These are phyloP conservation scores for Kuraishia capsulata DNA, from an alignment of 805 yeast species.

Conservation along the genomic window DNA sequence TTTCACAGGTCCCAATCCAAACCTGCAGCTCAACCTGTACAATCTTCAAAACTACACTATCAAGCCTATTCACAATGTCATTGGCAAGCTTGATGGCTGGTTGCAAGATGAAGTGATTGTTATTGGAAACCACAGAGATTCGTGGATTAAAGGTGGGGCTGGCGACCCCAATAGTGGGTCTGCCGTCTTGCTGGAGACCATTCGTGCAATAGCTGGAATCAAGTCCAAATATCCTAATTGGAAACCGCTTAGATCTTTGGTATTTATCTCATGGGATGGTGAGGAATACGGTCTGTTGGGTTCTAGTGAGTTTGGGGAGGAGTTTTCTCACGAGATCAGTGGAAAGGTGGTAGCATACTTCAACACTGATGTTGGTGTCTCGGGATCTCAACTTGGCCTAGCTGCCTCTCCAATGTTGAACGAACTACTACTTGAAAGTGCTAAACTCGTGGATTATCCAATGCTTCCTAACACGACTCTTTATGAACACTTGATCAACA, in stretches of 20 bases:
- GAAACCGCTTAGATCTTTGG: slow-evolving; percentile 65
- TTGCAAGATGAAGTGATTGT: slow-evolving; percentile 45
- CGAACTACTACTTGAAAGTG: slow-evolving; percentile 31
- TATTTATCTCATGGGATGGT: slow-evolving; percentile 76
- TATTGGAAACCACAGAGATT: slow-evolving; percentile 72
- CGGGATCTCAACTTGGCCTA: slow-evolving; percentile 43
- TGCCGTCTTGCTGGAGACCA: slow-evolving; percentile 54
- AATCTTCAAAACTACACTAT: slow-evolving; percentile 55
- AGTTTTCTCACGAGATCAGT: slow-evolving; percentile 33
- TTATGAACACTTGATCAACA: slow-evolving; percentile 29
- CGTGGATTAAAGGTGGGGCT: slow-evolving; percentile 76
- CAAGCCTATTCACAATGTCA: slow-evolving; percentile 53
- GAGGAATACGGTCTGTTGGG: slow-evolving; percentile 69
- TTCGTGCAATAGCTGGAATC: slow-evolving; percentile 37
- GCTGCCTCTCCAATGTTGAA: slow-evolving; percentile 57
- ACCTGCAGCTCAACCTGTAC: slow-evolving; percentile 39
- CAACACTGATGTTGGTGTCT: slow-evolving; percentile 58
- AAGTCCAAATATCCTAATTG: slow-evolving; percentile 22
- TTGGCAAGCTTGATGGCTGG: slow-evolving; percentile 51
- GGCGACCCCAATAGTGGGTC: slow-evolving; percentile 75
- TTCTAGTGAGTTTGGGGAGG: slow-evolving; percentile 72
- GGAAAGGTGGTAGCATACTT: slow-evolving; percentile 55
- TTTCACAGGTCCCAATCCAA: slow-evolving; percentile 26
- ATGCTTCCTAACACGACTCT: slow-evolving; percentile 27
- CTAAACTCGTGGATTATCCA: slow-evolving; percentile 34